Conservation (phyloP, 2,329 filamentous ascomycete genomes). For the Aspergillus fumigatiaffinis region DNA sequence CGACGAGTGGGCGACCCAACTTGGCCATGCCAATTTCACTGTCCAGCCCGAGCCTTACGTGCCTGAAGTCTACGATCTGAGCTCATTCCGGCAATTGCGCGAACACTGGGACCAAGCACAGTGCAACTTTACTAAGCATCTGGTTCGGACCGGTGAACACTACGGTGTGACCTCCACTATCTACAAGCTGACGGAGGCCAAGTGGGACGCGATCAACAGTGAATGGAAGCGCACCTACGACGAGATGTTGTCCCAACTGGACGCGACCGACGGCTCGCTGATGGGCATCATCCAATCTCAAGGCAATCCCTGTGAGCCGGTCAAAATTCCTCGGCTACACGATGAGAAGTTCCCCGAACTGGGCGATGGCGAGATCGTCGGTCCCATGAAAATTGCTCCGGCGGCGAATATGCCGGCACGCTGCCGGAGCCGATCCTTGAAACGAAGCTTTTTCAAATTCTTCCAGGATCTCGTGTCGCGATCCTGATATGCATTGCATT, state of each 20-base stretch:
- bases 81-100: constrained; percentile 62
- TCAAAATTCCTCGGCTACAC: constrained; percentile 41
- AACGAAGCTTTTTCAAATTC: constrained; percentile 43
- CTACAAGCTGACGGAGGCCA: constrained; percentile 78
- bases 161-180: constrained; percentile 87
- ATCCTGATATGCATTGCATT: constrained; percentile 13
- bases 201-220: constrained; percentile 78
- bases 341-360: constrained; percentile 80
- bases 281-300: constrained; percentile 38
- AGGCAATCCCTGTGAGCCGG: constrained; percentile 48
- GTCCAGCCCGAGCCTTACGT: constrained; percentile 79
- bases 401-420: constrained; percentile 38
- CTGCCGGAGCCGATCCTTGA: constrained; percentile 37
- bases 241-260: constrained; percentile 53
- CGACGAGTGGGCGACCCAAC: constrained; percentile 77
- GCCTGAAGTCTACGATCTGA: constrained; percentile 59
- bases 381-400: constrained; percentile 68
- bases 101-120: constrained; percentile 79
- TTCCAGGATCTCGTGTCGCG: constrained; percentile 40
- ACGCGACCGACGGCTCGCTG: constrained; percentile 30
- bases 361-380: constrained; percentile 88
- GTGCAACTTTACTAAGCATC: constrained; percentile 82
- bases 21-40: constrained; percentile 91
- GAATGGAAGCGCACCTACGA: constrained; percentile 71
- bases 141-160: constrained; percentile 83